Evolutionary conservation across 2,329 filamentous ascomycete species (phyloP), one percentile per base, ranked within the genome.

Genomic region (Phaeosphaeria sp.): DNA sequence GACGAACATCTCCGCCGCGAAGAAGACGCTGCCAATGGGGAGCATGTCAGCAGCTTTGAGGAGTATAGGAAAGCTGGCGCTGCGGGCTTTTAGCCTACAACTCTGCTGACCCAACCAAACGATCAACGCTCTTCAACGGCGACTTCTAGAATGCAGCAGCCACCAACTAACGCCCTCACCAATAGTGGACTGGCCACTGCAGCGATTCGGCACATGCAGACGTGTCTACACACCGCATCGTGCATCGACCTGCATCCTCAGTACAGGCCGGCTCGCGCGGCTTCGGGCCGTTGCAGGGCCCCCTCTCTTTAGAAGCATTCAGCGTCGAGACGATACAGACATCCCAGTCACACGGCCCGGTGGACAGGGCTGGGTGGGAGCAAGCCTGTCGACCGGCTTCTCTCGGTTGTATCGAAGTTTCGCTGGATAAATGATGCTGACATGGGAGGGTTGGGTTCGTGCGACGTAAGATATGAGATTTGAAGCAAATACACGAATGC

Each of bases 61-160:
- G 80, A 83, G 66, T 83, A 81, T 67, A 71, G 80, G 54, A 76
- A 78, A 62, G 81, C 78, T 63, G 64, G 71, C 7, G 65, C 66
- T 36, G 72, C 68, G 20, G 71, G 65, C 39, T 64, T 64, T 56
- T 73, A 71, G 56, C 55, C 61, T 62, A 52, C 33, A 50, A 20
- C 43, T 36, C 49, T 36, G 30, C 30, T 36, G 30, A 55, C 25
- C 27, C 30, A 30, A 36, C 30, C 30, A 36, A 36, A 36, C 13
- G 13, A 36, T 3, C 30, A 36, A 6, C 30, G 30, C 30, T 15
- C 30, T 3, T 36, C 30, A 3, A 6, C 30, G 30, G 30, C 13
- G 30, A 36, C 27, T 42, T 46, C 52, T 33, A 36, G 41, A 56
- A 33, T 41, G 33, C 30, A 13, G 3, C 7, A 11, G 30, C 30